Conservation (phyloP, 768 basidiomycete species). For the Pleurotus pulmonarius region DNA sequence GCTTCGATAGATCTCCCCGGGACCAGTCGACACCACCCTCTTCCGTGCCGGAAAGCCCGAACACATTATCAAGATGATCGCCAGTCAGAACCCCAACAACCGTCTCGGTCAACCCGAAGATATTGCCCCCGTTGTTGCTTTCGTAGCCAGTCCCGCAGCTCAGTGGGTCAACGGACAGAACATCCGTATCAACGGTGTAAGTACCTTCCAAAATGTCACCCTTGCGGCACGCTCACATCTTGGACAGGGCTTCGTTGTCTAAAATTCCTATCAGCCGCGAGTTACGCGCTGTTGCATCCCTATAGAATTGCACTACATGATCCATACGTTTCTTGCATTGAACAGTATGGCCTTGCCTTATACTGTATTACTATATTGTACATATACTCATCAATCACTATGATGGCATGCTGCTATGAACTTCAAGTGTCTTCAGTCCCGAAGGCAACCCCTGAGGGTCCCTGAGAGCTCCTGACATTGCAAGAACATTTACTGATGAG, state of each 20-base stretch:
- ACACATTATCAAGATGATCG: conserved; percentile 40
- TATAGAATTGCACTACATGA: no score
- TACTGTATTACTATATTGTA: no score
- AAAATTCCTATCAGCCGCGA: neutral
- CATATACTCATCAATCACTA: no score
- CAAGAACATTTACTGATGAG: no score
- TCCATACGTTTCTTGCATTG: no score
- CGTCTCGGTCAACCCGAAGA: conserved; percentile 49
- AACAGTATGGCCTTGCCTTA: no score
- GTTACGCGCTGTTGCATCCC: neutral
- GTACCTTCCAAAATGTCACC: conserved; percentile 13
- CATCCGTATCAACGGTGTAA: conserved; percentile 54
- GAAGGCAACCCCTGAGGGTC: no score
- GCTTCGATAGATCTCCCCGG: conserved; percentile 5
- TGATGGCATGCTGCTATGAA: no score
- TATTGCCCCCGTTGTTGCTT: conserved; percentile 49
- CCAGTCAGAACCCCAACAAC: conserved; percentile 40
- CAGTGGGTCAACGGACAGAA: conserved; percentile 59
- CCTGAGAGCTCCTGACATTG: no score
- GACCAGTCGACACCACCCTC: conserved; percentile 48
- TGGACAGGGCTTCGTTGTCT: neutral
- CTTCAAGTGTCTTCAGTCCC: no score
- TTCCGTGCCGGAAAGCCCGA: conserved; percentile 53
- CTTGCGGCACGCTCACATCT: no score
- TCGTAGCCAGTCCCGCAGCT: conserved; percentile 48